A percentile compares a stretch with the other conserved stretches of the same genome.
phyloP scores from a whole-genome alignment of 1,284 basidiomycete species.

The Ganoderma lingzhi region DNA sequence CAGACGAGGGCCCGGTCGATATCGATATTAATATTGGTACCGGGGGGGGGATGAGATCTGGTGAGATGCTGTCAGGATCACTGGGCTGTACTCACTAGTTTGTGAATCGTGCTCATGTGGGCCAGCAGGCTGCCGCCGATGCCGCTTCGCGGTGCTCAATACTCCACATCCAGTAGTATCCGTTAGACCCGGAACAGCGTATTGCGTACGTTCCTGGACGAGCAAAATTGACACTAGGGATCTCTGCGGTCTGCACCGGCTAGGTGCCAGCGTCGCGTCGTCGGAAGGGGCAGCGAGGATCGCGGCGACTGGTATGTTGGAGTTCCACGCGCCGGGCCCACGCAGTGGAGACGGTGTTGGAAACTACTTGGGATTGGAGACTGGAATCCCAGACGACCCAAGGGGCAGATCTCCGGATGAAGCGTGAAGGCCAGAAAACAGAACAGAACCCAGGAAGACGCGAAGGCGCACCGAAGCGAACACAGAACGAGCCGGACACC shows the following conservation, averaged over 20 bases:
- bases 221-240: conserved; percentile 23
- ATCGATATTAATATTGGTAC: not conserved
- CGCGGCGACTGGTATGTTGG: not conserved
- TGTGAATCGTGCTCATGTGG: conserved; percentile 2
- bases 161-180: conserved; percentile 21
- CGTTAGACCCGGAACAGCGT: conserved; percentile 24
- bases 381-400: not conserved
- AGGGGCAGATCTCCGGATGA: not conserved
- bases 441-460: conserved; percentile 1
- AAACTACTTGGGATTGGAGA: conserved; percentile 13
- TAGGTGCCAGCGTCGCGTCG: conserved; percentile 3
- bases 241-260: conserved; percentile 4
- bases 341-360: conserved; percentile 10
- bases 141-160: conserved; percentile 9
- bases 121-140: not conserved
- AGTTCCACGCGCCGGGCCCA: not conserved
- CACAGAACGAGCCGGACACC: conserved; percentile 7
- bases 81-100: conserved; percentile 7
- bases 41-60: not conserved
- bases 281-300: not conserved
- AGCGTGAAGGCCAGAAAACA: not conserved
- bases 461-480: not conserved
- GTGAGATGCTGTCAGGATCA: conserved; percentile 1
- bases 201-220: conserved; percentile 12
- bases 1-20: conserved; percentile 1